These are phyloP conservation scores for Amphicarpaea edgeworthii DNA, from an alignment of 306 rosid genomes.

Conservation along the genomic window DNA sequence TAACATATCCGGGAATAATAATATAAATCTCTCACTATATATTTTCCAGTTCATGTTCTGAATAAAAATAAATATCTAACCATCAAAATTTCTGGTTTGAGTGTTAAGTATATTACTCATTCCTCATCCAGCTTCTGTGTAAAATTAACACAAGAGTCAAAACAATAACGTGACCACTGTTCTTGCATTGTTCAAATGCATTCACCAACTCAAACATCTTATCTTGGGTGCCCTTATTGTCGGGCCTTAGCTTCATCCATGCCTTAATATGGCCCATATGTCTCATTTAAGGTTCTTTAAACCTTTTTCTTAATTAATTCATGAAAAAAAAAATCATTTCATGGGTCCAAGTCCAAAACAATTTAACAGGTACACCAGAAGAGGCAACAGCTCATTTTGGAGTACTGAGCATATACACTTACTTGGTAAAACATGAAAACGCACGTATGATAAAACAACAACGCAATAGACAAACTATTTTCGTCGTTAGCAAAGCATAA, in stretches of 20 bases:
- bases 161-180: conserved; percentile 31
- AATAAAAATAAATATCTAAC: background rate
- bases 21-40: too few species aligned
- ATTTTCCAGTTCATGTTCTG: background rate
- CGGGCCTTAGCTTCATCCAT: conserved; percentile 22
- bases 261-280: conserved; percentile 42
- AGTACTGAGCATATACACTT: too few species aligned
- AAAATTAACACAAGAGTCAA: conserved; percentile 1
- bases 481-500: conserved; percentile 10
- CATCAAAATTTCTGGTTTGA: background rate
- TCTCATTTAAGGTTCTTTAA: conserved; percentile 39
- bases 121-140: background rate
- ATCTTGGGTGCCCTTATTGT: conserved; percentile 33
- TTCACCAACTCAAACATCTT: conserved; percentile 29
- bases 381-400: conserved; percentile 55
- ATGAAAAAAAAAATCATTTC: background rate
- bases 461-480: background rate
- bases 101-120: too few species aligned
- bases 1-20: too few species aligned
- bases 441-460: conserved; percentile 1
- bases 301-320: conserved; percentile 17
- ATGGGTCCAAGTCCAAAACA: conserved; percentile 48
- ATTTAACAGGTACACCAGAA: conserved; percentile 18
- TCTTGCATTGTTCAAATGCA: background rate
- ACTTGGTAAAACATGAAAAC: conserved; percentile 36